Evolutionary conservation across 2,329 filamentous ascomycete genomes (phyloP).

Genomic region (Geosmithia morbida): DNA sequence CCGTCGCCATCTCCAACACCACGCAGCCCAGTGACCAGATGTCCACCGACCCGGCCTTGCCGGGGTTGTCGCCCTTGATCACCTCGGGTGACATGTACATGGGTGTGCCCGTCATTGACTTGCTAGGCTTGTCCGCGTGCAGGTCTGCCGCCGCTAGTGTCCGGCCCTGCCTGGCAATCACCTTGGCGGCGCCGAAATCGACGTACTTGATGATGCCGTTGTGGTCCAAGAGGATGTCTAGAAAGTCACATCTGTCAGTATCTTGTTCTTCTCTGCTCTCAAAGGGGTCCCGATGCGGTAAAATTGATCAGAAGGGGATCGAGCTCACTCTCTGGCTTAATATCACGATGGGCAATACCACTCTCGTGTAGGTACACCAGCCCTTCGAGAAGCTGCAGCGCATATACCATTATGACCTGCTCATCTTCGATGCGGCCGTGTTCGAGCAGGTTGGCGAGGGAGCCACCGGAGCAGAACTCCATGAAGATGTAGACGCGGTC

Average conservation of each 20-base stretch:
- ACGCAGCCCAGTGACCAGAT: slow-evolving; percentile 96
- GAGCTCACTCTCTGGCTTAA: slow-evolving; percentile 84
- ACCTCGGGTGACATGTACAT: slow-evolving; percentile 99
- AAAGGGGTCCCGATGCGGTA: not conserved
- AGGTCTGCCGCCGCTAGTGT: slow-evolving; percentile 52
- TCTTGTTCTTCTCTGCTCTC: not conserved
- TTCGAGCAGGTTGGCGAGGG: slow-evolving; percentile 75
- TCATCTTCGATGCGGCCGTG: slow-evolving; percentile 97
- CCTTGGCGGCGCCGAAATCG: slow-evolving; percentile 93
- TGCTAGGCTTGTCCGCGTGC: slow-evolving; percentile 51
- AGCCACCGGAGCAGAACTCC: slow-evolving; percentile 97
- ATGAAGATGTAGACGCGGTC: slow-evolving; percentile 99
- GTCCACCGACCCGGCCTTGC: slow-evolving; percentile 76
- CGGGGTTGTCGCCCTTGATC: slow-evolving; percentile 75
- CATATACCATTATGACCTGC: slow-evolving; percentile 93
- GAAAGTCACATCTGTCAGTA: not conserved
- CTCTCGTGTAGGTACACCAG: slow-evolving; percentile 87
- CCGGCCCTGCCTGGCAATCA: slow-evolving; percentile 86
- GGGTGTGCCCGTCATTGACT: slow-evolving; percentile 92
- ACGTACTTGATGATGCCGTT: slow-evolving; percentile 99
- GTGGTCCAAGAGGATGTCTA: slow-evolving; percentile 89
- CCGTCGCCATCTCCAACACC: slow-evolving; percentile 94
- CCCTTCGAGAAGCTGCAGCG: slow-evolving; percentile 84
- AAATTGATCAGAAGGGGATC: not conserved
- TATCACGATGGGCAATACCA: slow-evolving; percentile 87